A percentile compares a stretch with the other conserved stretches of the same genome.
These are phyloP conservation scores for Hypholoma sublateritium DNA, from an alignment of 768 basidiomycete genomes.

Conservation along the genomic window DNA sequence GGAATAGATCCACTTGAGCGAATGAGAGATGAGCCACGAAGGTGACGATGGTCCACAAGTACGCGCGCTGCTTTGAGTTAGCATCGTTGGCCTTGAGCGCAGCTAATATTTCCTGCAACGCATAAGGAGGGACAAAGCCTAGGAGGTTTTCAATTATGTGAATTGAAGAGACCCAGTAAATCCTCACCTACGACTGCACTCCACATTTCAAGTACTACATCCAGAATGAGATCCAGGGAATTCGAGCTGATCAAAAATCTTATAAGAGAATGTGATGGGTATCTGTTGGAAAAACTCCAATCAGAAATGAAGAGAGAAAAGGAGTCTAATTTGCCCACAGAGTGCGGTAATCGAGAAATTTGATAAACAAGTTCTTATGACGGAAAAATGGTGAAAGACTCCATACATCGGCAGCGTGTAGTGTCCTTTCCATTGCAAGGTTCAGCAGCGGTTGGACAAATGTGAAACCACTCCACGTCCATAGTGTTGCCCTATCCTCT, in stretches of 20 bases:
- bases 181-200: constrained; percentile 49
- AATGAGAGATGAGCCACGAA: constrained; percentile 67
- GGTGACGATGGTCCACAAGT: constrained; percentile 57
- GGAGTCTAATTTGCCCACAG: constrained; percentile 26
- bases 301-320: neutral
- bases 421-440: constrained; percentile 48
- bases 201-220: constrained; percentile 59
- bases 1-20: constrained; percentile 63
- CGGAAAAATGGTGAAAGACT: constrained; percentile 63
- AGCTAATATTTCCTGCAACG: constrained; percentile 58
- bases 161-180: neutral
- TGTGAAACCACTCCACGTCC: constrained; percentile 65
- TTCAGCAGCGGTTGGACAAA: constrained; percentile 64
- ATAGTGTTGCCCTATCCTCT: constrained; percentile 63
- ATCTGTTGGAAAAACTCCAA: constrained; percentile 26
- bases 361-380: constrained; percentile 67
- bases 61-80: constrained; percentile 45
- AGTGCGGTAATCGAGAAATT: constrained; percentile 53
- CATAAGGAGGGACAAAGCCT: constrained; percentile 71
- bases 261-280: constrained; percentile 57
- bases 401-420: constrained; percentile 59
- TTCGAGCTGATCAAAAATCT: constrained; percentile 65
- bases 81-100: constrained; percentile 44
- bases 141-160: constrained; percentile 2
- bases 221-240: constrained; percentile 66